Conservation (phyloP, 129 eudicot genomes). For the Flaveria robusta region DNA sequence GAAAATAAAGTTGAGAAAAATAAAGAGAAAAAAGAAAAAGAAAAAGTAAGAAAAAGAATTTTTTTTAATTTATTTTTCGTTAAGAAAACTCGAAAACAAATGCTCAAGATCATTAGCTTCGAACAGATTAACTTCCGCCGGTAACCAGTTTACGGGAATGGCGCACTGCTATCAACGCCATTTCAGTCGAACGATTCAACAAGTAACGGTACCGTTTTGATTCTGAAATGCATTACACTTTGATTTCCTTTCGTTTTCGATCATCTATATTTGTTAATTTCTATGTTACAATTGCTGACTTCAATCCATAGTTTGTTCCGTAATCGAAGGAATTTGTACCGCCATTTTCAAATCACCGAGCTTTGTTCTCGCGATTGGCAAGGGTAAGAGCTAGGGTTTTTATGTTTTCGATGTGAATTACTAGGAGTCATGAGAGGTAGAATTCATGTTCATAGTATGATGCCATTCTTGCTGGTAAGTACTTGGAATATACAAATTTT, state of each 20-base stretch:
- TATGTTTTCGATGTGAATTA: too few relatives aligned
- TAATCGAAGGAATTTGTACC: not conserved
- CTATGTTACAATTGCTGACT: not conserved
- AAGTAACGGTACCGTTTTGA: not conserved
- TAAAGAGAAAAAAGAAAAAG: too few relatives aligned
- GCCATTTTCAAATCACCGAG: not conserved
- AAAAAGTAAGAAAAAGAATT: too few relatives aligned
- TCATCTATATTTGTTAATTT: too few relatives aligned
- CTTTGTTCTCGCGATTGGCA: not conserved
- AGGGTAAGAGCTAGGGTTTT: not conserved
- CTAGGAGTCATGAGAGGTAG: not conserved
- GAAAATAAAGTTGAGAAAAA: too few relatives aligned
- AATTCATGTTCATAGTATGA: not conserved
- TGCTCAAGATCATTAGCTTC: too few relatives aligned
- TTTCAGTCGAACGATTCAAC: not conserved
- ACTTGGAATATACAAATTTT: constrained; percentile 3
- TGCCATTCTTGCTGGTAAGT: not conserved
- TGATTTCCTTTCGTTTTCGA: too few relatives aligned
- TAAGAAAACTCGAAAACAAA: too few relatives aligned
- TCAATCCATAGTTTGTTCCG: not conserved
- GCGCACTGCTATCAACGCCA: not conserved
- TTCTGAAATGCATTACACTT: not conserved
- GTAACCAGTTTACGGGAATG: not conserved
- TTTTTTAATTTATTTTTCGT: too few relatives aligned
- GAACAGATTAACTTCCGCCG: not conserved